Percentiles rank a stretch among this genome's conserved stretches.
These are phyloP conservation scores for Globisporangium apiculatum DNA, from an alignment of 352 stramenopile genomes.

Conservation along the genomic window DNA sequence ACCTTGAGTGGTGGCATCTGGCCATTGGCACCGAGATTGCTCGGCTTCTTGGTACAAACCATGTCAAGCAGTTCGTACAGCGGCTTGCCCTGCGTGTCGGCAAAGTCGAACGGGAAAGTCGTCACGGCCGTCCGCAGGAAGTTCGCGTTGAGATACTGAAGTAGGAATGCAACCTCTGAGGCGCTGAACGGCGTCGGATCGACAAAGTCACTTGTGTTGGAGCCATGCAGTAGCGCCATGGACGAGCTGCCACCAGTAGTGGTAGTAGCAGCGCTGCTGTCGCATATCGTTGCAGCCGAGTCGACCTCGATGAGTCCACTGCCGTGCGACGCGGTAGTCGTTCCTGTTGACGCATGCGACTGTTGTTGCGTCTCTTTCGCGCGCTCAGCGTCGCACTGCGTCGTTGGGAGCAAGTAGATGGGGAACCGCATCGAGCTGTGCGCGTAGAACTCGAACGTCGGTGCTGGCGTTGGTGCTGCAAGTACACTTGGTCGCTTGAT, in stretches of 20 bases:
- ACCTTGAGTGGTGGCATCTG: slow-evolving; percentile 17
- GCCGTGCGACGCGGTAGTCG: background rate
- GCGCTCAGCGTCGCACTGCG: slow-evolving; percentile 33
- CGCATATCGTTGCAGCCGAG: slow-evolving; percentile 14
- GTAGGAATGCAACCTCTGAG: slow-evolving; percentile 48
- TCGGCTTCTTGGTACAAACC: slow-evolving; percentile 84
- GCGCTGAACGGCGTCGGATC: slow-evolving; percentile 18
- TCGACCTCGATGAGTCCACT: slow-evolving; percentile 50
- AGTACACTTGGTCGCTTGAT: background rate
- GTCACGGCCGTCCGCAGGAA: slow-evolving; percentile 60
- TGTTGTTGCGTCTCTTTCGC: slow-evolving; percentile 22
- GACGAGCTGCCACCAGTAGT: background rate
- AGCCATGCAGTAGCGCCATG: slow-evolving; percentile 1
- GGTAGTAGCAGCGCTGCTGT: slow-evolving; percentile 4
- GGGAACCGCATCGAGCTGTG: slow-evolving; percentile 46
- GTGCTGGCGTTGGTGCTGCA: too few relatives aligned
- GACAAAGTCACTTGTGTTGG: background rate
- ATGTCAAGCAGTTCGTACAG: slow-evolving; percentile 89
- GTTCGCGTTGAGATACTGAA: slow-evolving; percentile 85
- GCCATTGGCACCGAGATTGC: slow-evolving; percentile 8
- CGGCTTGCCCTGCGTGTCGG: slow-evolving; percentile 65
- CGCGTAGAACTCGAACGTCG: slow-evolving; percentile 33
- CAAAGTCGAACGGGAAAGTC: slow-evolving; percentile 74
- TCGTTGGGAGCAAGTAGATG: slow-evolving; percentile 44
- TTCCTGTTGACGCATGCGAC: slow-evolving; percentile 1